Evolutionary conservation across 805 yeast species (phyloP).

Genomic region (Wickerhamomyces sydowiorum): DNA sequence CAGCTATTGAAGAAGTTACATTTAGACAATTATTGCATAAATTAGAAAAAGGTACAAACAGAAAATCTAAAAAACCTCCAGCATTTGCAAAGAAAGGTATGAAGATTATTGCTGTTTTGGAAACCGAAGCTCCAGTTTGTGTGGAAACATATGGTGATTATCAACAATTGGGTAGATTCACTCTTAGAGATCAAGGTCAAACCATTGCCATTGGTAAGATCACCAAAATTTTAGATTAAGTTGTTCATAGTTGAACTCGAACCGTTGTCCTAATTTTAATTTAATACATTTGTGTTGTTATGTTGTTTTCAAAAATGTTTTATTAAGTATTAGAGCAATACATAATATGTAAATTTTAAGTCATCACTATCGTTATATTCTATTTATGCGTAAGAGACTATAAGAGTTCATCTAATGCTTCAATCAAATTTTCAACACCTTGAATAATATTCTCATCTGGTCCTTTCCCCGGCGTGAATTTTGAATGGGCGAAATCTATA

Average conservation of each 20-base stretch:
- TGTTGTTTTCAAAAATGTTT: not conserved
- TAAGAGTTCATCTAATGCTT: constrained; percentile 28
- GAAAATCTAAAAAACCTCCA: constrained; percentile 94
- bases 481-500: constrained; percentile 91
- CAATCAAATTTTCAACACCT: constrained; percentile 64
- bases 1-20: constrained; percentile 94
- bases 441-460: constrained; percentile 64
- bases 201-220: constrained; percentile 99
- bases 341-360: not conserved
- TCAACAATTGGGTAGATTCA: constrained; percentile 96
- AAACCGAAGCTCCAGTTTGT: constrained; percentile 83
- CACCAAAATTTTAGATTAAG: constrained; percentile 66
- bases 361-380: not conserved
- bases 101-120: constrained; percentile 93
- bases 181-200: constrained; percentile 96
- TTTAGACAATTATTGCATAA: constrained; percentile 82
- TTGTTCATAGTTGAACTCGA: not conserved
- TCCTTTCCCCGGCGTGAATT: constrained; percentile 53
- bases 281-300: not conserved
- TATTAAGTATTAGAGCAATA: too few species aligned
- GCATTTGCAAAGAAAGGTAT: constrained; percentile 98
- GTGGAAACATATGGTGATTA: constrained; percentile 88
- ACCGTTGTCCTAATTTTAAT: not conserved
- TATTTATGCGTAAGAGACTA: not conserved
- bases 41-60: constrained; percentile 93